Evolutionary conservation across 2,329 filamentous ascomycete species (phyloP).

Genomic region (Clarireedia sp.): DNA sequence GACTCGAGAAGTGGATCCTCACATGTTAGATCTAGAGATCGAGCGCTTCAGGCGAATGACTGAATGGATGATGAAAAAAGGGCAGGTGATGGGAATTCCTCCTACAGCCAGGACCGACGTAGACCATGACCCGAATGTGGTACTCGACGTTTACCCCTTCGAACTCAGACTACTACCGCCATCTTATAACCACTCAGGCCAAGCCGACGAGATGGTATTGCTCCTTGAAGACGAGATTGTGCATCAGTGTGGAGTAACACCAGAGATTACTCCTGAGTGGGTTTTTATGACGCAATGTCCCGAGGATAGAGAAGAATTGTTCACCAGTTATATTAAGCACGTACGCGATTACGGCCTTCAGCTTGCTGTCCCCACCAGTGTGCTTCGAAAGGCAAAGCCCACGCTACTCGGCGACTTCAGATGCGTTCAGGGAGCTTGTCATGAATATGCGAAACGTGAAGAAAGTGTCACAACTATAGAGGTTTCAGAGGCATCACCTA

Average conservation of each 20-base stretch:
- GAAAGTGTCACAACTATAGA: background rate
- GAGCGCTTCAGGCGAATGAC: background rate
- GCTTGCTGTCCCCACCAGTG: background rate
- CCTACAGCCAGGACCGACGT: background rate
- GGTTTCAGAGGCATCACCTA: background rate
- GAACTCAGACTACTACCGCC: constrained; percentile 6
- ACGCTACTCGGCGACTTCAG: background rate
- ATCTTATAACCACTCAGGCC: background rate
- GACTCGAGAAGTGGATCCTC: background rate
- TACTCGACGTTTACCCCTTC: constrained; percentile 5
- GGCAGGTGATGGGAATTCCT: constrained; percentile 9
- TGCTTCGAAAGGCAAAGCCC: background rate
- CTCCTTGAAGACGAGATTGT: constrained; percentile 1
- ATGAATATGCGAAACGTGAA: background rate
- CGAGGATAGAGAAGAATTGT: constrained; percentile 7
- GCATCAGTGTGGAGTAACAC: background rate
- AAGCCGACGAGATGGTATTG: background rate
- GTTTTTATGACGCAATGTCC: constrained; percentile 7
- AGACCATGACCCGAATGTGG: background rate
- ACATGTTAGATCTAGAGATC: background rate
- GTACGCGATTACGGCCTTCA: background rate
- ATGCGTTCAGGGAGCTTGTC: background rate
- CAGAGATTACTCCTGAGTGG: too few species aligned
- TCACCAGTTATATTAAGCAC: background rate
- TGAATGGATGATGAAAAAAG: too few species aligned